A percentile compares a stretch with the other conserved stretches of the same genome.
phyloP scores from a whole-genome alignment of 768 basidiomycete species.

The Lactarius akahatsu region DNA sequence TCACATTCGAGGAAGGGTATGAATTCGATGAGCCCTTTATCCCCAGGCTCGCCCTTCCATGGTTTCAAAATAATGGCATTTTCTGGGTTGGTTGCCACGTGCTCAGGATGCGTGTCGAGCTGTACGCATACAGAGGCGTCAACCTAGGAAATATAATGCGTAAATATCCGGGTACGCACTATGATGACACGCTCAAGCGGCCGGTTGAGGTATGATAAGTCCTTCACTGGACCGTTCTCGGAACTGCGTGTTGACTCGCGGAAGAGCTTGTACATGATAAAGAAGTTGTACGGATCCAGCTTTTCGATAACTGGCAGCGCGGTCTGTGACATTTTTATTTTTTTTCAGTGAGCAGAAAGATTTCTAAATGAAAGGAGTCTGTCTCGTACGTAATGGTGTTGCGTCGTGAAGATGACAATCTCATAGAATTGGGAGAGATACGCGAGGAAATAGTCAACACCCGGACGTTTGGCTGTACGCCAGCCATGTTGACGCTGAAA shows the following conservation, averaged over 20 bases:
- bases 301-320: conserved; percentile 87
- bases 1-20: conserved; percentile 95
- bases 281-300: conserved; percentile 91
- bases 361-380: conserved; percentile 3
- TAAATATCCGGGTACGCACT: background rate
- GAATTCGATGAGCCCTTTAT: conserved; percentile 80
- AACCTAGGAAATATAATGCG: conserved; percentile 48
- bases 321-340: conserved; percentile 55
- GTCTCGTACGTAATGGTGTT: conserved; percentile 75
- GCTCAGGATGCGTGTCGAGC: conserved; percentile 82
- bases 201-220: conserved; percentile 92
- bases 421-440: conserved; percentile 99
- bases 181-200: conserved; percentile 27
- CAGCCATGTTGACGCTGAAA: conserved; percentile 86
- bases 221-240: conserved; percentile 88
- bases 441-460: conserved; percentile 96
- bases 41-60: conserved; percentile 81
- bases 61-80: conserved; percentile 81
- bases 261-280: conserved; percentile 86
- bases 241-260: conserved; percentile 85
- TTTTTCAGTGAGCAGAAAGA: conserved; percentile 1
- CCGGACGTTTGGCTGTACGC: conserved; percentile 96
- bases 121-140: conserved; percentile 69
- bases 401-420: conserved; percentile 92
- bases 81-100: conserved; percentile 77